Evolutionary conservation across 768 basidiomycete species (phyloP), one percentile per base, ranked within the genome.

Genomic region (Tricholoma matsutake): DNA sequence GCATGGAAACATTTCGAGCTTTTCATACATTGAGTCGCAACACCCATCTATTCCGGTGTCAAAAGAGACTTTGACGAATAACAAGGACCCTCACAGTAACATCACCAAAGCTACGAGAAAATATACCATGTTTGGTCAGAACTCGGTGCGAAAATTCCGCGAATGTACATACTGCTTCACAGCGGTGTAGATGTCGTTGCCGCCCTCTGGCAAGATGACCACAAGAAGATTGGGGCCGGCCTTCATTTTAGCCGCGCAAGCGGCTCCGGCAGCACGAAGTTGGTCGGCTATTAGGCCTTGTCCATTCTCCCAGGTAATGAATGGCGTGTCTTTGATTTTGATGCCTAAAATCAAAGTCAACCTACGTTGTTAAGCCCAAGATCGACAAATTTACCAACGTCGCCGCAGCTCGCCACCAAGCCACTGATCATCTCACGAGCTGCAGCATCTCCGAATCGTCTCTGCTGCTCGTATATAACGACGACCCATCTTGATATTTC

Each of bases 11-110:
- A 89, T 66, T 92, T 91, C 4, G 69, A 73, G 16, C 79, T 78
- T 70, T 89, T 90, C 66, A 93, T 65, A 69, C 91, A 93, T 63
- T 93, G 91, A 0, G 91, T 93, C 0, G 91, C 85, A 7, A 92
- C 85, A 25, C 92, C 92, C 65, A 81, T 79, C 85, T 88, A 66
- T 16, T 58, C 3, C 35, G 29, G 8, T 16, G 37, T 32, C 43
- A 49, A 1, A 18, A 18, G 11, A 4, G 32, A 9, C 22, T 20
- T 20, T n/a, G 25, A 16, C 28, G 20, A 5, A 4, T 16, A 9
- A 13, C 6, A 28, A 61, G 9, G 29, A 43, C 54, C 66, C 78
- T 72, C 67, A 85, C 84, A 39, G 74, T 73, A 43, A 88, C 76
- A 65, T 92, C 90, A 6, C 91, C 91, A 56, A 91, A 91, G 67